Evolutionary conservation across 495 filamentous ascomycete species (phyloP).

Genomic region (Penicillium cataractarum): DNA sequence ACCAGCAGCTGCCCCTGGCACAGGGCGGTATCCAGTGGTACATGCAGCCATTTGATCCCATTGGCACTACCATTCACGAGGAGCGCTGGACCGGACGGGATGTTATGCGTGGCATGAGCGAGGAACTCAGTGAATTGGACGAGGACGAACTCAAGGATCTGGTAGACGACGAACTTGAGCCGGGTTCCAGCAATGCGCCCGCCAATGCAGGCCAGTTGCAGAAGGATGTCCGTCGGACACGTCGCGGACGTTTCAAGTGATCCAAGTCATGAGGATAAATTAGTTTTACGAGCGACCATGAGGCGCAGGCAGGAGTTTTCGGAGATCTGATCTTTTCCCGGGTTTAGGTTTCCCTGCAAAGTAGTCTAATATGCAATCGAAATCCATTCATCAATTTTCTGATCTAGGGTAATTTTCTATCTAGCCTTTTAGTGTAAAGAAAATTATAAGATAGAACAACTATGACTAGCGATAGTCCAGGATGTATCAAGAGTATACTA

Average conservation of each 20-base stretch:
- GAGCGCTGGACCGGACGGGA: slow-evolving; percentile 79
- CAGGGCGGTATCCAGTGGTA: slow-evolving; percentile 88
- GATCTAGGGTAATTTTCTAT: neutral
- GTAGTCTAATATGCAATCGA: slow-evolving; percentile 6
- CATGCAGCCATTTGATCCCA: slow-evolving; percentile 76
- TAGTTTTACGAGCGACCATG: slow-evolving; percentile 14
- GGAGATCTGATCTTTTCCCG: slow-evolving; percentile 5
- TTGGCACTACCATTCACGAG: slow-evolving; percentile 75
- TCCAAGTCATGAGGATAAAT: slow-evolving; percentile 14
- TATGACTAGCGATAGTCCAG: too few species aligned
- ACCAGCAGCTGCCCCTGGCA: slow-evolving; percentile 59
- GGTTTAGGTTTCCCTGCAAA: slow-evolving; percentile 2
- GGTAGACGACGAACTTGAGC: slow-evolving; percentile 50
- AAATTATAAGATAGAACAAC: too few species aligned
- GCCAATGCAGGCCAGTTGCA: slow-evolving; percentile 14
- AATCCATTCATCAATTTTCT: neutral
- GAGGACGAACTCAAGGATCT: slow-evolving; percentile 78
- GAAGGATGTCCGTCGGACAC: slow-evolving; percentile 42
- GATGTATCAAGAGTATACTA: neutral
- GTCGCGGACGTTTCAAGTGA: slow-evolving; percentile 44
- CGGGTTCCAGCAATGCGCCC: slow-evolving; percentile 13
- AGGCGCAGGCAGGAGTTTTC: slow-evolving; percentile 23
- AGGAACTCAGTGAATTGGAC: slow-evolving; percentile 85
- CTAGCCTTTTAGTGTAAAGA: neutral
- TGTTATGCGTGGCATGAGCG: slow-evolving; percentile 75